phyloP scores from a whole-genome alignment of 2,329 filamentous ascomycete genomes.

The Penicillium thymicola region DNA sequence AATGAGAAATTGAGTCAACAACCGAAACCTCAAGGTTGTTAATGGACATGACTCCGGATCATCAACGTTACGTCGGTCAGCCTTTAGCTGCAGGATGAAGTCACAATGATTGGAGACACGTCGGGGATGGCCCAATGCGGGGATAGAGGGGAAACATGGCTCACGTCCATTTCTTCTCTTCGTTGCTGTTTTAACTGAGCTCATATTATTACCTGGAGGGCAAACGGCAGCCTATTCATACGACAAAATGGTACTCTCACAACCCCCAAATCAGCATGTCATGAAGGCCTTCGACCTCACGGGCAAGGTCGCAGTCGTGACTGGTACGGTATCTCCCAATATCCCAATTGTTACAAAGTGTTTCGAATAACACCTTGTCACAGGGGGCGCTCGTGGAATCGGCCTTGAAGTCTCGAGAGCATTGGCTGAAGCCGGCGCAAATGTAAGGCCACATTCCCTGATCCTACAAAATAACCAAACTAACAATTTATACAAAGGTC shows the following conservation, averaged over 20 bases:
- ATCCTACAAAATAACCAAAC: background rate
- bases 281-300: constrained; percentile 22
- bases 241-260: constrained; percentile 23
- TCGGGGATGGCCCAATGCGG: constrained; percentile 4
- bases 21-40: background rate
- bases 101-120: background rate
- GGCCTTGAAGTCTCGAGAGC: constrained; percentile 41
- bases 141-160: background rate
- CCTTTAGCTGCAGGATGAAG: background rate
- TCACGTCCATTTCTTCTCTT: background rate
- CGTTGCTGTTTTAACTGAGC: background rate
- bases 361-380: background rate
- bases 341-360: too few species aligned
- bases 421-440: constrained; percentile 41
- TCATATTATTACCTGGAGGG: background rate
- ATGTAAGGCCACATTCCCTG: constrained; percentile 22
- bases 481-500: constrained; percentile 8
- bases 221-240: background rate
- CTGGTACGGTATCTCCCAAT: constrained; percentile 11
- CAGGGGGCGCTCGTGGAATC: constrained; percentile 37
- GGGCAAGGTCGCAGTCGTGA: constrained; percentile 29
- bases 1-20: background rate
- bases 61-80: background rate
- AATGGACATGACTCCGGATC: background rate
- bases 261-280: constrained; percentile 20